phyloP scores from a whole-genome alignment of 2,329 filamentous ascomycete species.

The Venturiaceae sp. region DNA sequence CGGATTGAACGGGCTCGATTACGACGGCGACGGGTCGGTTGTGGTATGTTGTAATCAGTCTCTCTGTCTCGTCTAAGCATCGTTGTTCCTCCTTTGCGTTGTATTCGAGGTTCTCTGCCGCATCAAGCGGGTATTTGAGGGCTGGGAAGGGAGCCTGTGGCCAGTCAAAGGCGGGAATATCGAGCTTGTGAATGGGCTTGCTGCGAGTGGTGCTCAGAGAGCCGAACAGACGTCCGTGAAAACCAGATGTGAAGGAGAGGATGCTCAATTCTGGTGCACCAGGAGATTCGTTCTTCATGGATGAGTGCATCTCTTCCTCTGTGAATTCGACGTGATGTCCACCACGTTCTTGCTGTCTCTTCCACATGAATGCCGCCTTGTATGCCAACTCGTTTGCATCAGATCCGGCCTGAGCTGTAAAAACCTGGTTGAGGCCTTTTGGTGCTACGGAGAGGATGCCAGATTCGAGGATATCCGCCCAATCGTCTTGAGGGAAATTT shows the following conservation, averaged over 20 bases:
- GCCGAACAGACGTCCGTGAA: slow-evolving; percentile 87
- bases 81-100: slow-evolving; percentile 75
- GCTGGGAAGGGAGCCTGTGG: slow-evolving; percentile 78
- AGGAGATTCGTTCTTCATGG: slow-evolving; percentile 74
- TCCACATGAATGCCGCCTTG: slow-evolving; percentile 94
- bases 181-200: slow-evolving; percentile 90
- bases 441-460: slow-evolving; percentile 77
- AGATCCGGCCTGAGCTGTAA: slow-evolving; percentile 80
- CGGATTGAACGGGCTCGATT: slow-evolving; percentile 85
- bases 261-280: slow-evolving; percentile 75
- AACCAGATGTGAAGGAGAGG: slow-evolving; percentile 77
- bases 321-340: slow-evolving; percentile 71
- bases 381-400: slow-evolving; percentile 92
- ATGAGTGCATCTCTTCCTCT: slow-evolving; percentile 59
- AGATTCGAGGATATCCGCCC: slow-evolving; percentile 68
- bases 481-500: slow-evolving; percentile 82
- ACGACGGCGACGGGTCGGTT: slow-evolving; percentile 72
- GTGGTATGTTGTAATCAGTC: slow-evolving; percentile 69
- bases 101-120: slow-evolving; percentile 55
- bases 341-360: slow-evolving; percentile 70
- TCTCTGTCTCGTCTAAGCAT: slow-evolving; percentile 74
- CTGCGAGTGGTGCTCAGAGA: slow-evolving; percentile 80
- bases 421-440: slow-evolving; percentile 76
- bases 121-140: slow-evolving; percentile 78
- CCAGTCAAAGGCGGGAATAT: slow-evolving; percentile 94